Percentiles rank a stretch among this genome's conserved stretches.
phyloP scores from a whole-genome alignment of 805 yeast genomes.

The Suhomyces sp. region DNA sequence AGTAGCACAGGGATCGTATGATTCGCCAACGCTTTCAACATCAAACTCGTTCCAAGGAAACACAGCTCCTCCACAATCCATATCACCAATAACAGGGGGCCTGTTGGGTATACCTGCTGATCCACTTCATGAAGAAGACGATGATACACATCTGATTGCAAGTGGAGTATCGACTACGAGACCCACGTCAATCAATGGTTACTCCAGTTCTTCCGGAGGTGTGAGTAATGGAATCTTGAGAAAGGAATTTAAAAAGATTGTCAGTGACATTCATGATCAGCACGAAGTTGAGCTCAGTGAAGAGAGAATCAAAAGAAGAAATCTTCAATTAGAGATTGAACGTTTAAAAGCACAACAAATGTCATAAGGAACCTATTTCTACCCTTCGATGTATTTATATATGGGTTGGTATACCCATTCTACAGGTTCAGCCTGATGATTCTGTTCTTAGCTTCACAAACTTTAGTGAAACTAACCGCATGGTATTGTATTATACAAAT shows the following conservation, averaged over 20 bases:
- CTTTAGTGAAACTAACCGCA: too few relatives aligned
- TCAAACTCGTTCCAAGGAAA: slow-evolving; percentile 7
- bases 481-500: too few relatives aligned
- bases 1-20: slow-evolving; percentile 4
- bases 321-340: slow-evolving; percentile 19
- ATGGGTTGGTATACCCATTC: too few relatives aligned
- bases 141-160: slow-evolving; percentile 16
- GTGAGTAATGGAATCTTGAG: slow-evolving; percentile 56
- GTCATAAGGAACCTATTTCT: too few relatives aligned
- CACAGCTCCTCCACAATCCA: neutral
- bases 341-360: slow-evolving; percentile 9
- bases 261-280: slow-evolving; percentile 58
- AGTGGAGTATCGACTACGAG: slow-evolving; percentile 15
- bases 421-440: too few relatives aligned
- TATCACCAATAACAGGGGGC: slow-evolving; percentile 15
- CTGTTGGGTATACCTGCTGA: slow-evolving; percentile 6
- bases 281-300: slow-evolving; percentile 58
- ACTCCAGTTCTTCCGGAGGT: slow-evolving; percentile 27
- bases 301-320: slow-evolving; percentile 52
- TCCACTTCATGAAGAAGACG: slow-evolving; percentile 16
- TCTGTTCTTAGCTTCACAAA: too few relatives aligned
- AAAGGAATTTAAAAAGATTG: slow-evolving; percentile 66
- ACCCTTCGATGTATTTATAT: neutral
- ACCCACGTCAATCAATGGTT: slow-evolving; percentile 13
- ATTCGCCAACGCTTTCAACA: slow-evolving; percentile 8